Percentiles rank a stretch among this genome's conserved stretches.
Evolutionary conservation across 805 yeast genomes (phyloP).

Genomic region (Candida hispaniensis): DNA sequence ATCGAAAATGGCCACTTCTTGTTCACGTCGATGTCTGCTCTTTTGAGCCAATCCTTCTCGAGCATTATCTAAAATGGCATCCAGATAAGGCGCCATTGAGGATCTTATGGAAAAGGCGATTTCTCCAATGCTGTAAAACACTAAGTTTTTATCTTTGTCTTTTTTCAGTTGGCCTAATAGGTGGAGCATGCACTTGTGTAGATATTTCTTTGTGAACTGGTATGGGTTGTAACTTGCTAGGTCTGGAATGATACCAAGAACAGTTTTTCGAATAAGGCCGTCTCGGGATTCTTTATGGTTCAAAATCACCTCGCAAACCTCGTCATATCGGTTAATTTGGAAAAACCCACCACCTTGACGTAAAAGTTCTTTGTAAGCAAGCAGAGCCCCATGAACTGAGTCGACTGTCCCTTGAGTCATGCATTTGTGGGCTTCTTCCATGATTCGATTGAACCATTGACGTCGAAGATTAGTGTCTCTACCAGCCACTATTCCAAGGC

Average conservation of each 20-base stretch:
- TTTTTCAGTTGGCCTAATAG: slow-evolving; percentile 69
- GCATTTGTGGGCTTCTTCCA: slow-evolving; percentile 56
- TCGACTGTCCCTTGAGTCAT: slow-evolving; percentile 47
- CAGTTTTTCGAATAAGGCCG: slow-evolving; percentile 65
- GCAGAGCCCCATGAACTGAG: slow-evolving; percentile 73
- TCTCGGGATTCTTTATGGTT: slow-evolving; percentile 68
- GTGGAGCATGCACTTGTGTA: slow-evolving; percentile 68
- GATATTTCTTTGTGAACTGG: slow-evolving; percentile 64
- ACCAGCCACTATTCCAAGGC: slow-evolving; percentile 67
- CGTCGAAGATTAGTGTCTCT: slow-evolving; percentile 62
- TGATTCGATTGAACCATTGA: slow-evolving; percentile 63
- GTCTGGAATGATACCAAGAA: slow-evolving; percentile 73
- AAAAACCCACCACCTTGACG: slow-evolving; percentile 55
- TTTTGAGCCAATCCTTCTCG: slow-evolving; percentile 51
- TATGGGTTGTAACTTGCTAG: slow-evolving; percentile 69
- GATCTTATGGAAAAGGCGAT: slow-evolving; percentile 68
- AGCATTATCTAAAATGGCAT: slow-evolving; percentile 73
- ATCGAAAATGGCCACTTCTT: slow-evolving; percentile 77
- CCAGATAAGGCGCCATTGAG: slow-evolving; percentile 77
- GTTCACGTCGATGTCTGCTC: slow-evolving; percentile 49
- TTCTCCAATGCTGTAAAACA: slow-evolving; percentile 72
- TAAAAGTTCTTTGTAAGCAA: slow-evolving; percentile 72
- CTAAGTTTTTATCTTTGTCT: slow-evolving; percentile 63
- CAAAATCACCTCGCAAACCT: slow-evolving; percentile 64
- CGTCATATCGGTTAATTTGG: slow-evolving; percentile 59